These are phyloP conservation scores for Mediolabrus comicus DNA, from an alignment of 108 stramenopile genomes.

Conservation along the genomic window DNA sequence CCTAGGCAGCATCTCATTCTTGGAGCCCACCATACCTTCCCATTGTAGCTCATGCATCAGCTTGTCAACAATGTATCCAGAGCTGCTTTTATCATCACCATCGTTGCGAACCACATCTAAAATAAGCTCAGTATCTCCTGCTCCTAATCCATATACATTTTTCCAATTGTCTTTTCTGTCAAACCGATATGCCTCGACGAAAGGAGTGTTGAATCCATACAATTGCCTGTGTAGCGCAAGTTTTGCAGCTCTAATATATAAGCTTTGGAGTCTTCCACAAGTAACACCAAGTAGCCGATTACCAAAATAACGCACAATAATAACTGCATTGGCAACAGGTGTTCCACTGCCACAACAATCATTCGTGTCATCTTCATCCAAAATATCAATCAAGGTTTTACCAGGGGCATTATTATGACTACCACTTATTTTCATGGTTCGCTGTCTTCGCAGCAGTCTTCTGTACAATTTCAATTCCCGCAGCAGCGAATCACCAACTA, in stretches of 20 bases:
- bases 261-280: slow-evolving; percentile 57
- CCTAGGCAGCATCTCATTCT: slow-evolving; percentile 59
- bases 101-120: slow-evolving; percentile 47
- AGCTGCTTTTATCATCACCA: not conserved
- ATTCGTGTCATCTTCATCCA: not conserved
- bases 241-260: slow-evolving; percentile 52
- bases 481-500: slow-evolving; percentile 33
- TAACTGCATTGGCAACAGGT: slow-evolving; percentile 41
- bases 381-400: not conserved
- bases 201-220: slow-evolving; percentile 28
- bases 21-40: slow-evolving; percentile 68
- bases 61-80: slow-evolving; percentile 16
- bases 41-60: slow-evolving; percentile 62
- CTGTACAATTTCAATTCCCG: slow-evolving; percentile 22
- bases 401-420: not conserved
- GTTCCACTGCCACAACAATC: slow-evolving; percentile 3
- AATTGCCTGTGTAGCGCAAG: slow-evolving; percentile 60
- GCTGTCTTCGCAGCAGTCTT: slow-evolving; percentile 1
- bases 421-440: slow-evolving; percentile 15
- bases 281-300: slow-evolving; percentile 61
- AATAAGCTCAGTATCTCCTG: slow-evolving; percentile 75
- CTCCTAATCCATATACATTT: slow-evolving; percentile 67
- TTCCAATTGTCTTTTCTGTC: slow-evolving; percentile 16
- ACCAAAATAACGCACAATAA: slow-evolving; percentile 62
- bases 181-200: slow-evolving; percentile 32